phyloP scores from a whole-genome alignment of 768 basidiomycete species.

The Mycena pura region DNA sequence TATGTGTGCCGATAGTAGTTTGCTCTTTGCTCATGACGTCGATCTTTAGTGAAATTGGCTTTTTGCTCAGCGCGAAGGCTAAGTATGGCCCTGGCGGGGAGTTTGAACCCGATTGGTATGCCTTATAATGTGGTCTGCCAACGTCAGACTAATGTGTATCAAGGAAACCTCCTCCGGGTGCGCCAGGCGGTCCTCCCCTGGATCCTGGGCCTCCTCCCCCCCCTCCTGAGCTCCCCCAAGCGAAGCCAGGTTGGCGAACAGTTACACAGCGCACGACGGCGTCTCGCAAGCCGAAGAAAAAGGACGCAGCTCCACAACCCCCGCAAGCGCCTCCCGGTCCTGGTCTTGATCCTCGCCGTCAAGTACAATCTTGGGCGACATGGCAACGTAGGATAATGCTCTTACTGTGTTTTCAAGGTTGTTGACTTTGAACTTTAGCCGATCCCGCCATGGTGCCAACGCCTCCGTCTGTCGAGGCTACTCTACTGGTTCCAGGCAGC shows the following conservation, averaged over 20 bases:
- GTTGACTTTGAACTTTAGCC: constrained; percentile 46
- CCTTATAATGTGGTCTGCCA: neutral
- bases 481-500: constrained; percentile 63
- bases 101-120: constrained; percentile 82
- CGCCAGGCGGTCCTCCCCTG: constrained; percentile 50
- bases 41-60: constrained; percentile 74
- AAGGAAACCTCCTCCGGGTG: constrained; percentile 56
- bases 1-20: constrained; percentile 57
- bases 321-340: constrained; percentile 40
- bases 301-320: constrained; percentile 44
- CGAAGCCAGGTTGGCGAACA: constrained; percentile 69
- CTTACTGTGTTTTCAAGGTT: neutral
- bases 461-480: constrained; percentile 65
- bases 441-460: constrained; percentile 64
- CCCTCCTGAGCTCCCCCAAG: constrained; percentile 49
- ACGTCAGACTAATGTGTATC: neutral
- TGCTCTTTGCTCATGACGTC: neutral
- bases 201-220: constrained; percentile 45
- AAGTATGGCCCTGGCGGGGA: constrained; percentile 88
- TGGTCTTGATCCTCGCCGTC: constrained; percentile 50
- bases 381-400: constrained; percentile 67
- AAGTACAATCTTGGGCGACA: constrained; percentile 62
- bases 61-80: constrained; percentile 69
- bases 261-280: constrained; percentile 41
- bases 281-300: constrained; percentile 54